Base-by-base conservation (phyloP, 306 rosid species). In the Prunus campanulata region DNA sequence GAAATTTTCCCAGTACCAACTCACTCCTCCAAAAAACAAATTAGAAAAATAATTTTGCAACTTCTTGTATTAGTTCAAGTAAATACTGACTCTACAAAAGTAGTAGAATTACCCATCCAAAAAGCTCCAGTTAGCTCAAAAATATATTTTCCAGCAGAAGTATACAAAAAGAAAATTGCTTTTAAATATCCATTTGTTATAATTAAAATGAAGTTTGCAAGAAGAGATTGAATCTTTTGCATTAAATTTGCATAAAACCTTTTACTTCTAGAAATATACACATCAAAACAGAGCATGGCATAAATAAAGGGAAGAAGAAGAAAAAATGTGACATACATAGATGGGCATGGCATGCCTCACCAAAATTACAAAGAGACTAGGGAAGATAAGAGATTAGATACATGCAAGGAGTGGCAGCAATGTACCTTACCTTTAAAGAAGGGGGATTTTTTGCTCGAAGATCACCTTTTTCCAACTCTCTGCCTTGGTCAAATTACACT, bases 251-350 rank as follows among this genome's bases (percentile, higher is more conserved):
- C 68, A 59, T 15, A 5, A 72, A 69, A 11, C 22, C 49, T 15
- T 39, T 29, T 39, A 35, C 67, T 59, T 24, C 8, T 25, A 46
- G 29, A 25, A 59, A 15, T 57, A 24, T 11, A 39, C 52, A 54
- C 50, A 46, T 71, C 20, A 71, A 32, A 71, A 30, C 12, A 55
- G 5, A 56, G 64, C 66, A 72, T 25, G 27, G 27, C 27, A 27
- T 27, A 27, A 27, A 27, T 1, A 39, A 14, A 72, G 25, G 12
- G 57, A 52, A 52, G 59, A 16, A 71, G 76, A 78, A 83, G 82
- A 52, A 63, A 79, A 85, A 69, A 85, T 84, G 93, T 88, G 88
- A 90, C 88, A 89, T 80, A 72, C 82, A 83, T 67, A 86, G 78
- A 83, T 63, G 67, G 77, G 42, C 72, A 74, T 83, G 51, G 49